phyloP scores from a whole-genome alignment of 305 asterid species.

The Petunia hybrid region DNA sequence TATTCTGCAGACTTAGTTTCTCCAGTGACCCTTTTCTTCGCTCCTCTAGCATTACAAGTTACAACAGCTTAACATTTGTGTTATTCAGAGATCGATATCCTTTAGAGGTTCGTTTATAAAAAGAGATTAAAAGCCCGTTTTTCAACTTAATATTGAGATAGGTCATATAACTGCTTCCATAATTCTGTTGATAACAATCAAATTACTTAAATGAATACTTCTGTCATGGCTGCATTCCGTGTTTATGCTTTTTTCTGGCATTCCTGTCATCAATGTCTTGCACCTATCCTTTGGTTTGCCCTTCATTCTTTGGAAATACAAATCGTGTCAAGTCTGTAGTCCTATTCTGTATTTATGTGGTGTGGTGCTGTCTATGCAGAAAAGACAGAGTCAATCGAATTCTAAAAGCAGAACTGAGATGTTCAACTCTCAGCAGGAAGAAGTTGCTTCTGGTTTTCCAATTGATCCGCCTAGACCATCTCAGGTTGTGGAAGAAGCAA shows the following conservation, averaged over 20 bases:
- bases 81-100: not conserved
- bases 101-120: too few relatives aligned
- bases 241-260: slow-evolving; percentile 7
- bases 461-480: slow-evolving; percentile 93
- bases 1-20: not conserved
- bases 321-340: not conserved
- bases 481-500: slow-evolving; percentile 66
- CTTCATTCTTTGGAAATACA: slow-evolving; percentile 2
- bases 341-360: slow-evolving; percentile 6
- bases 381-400: slow-evolving; percentile 75
- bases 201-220: not conserved
- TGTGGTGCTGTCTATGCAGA: slow-evolving; percentile 55
- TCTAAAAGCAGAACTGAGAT: slow-evolving; percentile 97
- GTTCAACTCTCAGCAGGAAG: slow-evolving; percentile 89
- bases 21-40: not conserved
- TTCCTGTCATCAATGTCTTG: not conserved
- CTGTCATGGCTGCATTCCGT: not conserved
- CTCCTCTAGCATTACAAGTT: not conserved
- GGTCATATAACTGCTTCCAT: not conserved
- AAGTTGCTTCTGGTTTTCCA: slow-evolving; percentile 96
- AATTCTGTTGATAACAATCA: not conserved
- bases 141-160: not conserved
- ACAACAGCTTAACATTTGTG: not conserved
- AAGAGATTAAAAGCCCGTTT: not conserved
- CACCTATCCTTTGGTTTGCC: not conserved